phyloP scores from a whole-genome alignment of 1,139 yeast genomes.

The Saccharomyces hybrid region DNA sequence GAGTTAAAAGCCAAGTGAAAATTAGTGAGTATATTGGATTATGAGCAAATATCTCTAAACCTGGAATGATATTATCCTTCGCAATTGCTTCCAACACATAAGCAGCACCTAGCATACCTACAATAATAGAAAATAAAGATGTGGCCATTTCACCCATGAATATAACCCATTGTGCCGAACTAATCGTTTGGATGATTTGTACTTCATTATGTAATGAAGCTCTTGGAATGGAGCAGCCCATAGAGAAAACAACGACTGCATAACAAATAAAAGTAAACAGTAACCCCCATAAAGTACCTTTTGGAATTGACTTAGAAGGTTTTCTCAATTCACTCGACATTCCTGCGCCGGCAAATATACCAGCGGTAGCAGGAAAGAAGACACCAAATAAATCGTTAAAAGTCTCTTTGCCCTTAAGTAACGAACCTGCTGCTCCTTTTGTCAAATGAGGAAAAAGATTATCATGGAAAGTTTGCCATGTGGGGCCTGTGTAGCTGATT shows the following conservation, averaged over 20 bases:
- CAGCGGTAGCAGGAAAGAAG: slow-evolving; percentile 98
- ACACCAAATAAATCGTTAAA: slow-evolving; percentile 85
- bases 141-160: slow-evolving; percentile 88
- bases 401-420: slow-evolving; percentile 56
- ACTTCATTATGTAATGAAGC: slow-evolving; percentile 67
- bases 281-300: slow-evolving; percentile 81
- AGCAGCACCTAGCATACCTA: slow-evolving; percentile 94
- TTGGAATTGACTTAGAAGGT: slow-evolving; percentile 85
- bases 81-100: slow-evolving; percentile 86
- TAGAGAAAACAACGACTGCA: slow-evolving; percentile 63
- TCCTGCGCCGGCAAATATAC: slow-evolving; percentile 97
- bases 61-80: slow-evolving; percentile 77
- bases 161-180: slow-evolving; percentile 59
- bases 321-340: slow-evolving; percentile 91
- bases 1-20: slow-evolving; percentile 76
- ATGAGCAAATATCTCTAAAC: slow-evolving; percentile 51
- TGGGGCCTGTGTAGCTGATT: slow-evolving; percentile 61
- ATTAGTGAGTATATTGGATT: slow-evolving; percentile 62
- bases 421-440: slow-evolving; percentile 87
- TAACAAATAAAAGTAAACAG: slow-evolving; percentile 68
- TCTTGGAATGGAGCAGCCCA: slow-evolving; percentile 78
- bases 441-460: slow-evolving; percentile 78
- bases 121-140: slow-evolving; percentile 84
- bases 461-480: slow-evolving; percentile 54
- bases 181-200: slow-evolving; percentile 77